Conservation (phyloP, 306 rosid genomes). For the Rosa multiflora region DNA sequence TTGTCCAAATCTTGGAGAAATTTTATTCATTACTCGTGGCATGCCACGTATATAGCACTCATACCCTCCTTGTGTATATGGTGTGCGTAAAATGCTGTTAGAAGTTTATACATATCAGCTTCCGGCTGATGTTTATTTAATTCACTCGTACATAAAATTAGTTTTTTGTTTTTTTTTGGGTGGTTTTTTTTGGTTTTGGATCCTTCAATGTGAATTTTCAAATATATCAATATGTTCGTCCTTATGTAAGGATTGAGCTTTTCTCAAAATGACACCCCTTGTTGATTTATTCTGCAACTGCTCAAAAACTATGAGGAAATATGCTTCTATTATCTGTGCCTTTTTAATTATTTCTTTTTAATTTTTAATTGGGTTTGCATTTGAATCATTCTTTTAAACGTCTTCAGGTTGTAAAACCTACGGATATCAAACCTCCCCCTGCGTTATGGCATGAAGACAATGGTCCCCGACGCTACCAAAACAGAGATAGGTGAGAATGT, state of each 20-base stretch:
- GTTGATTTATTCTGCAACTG: neutral
- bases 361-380: neutral
- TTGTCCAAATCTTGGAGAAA: neutral
- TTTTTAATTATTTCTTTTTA: neutral
- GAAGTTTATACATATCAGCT: neutral
- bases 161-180: no score
- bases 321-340: neutral
- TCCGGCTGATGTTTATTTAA: neutral
- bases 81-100: neutral
- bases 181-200: neutral
- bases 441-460: slow-evolving; percentile 90
- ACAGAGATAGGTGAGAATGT: slow-evolving; percentile 76
- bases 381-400: neutral
- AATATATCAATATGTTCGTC: neutral
- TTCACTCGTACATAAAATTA: no score
- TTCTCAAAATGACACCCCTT: neutral
- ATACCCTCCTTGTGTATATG: neutral
- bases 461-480: slow-evolving; percentile 58
- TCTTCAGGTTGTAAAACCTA: slow-evolving; percentile 68
- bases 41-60: neutral
- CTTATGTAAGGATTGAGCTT: no score
- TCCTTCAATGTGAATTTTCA: neutral
- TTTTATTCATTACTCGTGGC: neutral
- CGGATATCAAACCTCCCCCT: slow-evolving; percentile 80
- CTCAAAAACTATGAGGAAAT: neutral